Evolutionary conservation across 768 basidiomycete species (phyloP), one percentile per base, ranked within the genome.

Genomic region (Fistulinella prunicolor): DNA sequence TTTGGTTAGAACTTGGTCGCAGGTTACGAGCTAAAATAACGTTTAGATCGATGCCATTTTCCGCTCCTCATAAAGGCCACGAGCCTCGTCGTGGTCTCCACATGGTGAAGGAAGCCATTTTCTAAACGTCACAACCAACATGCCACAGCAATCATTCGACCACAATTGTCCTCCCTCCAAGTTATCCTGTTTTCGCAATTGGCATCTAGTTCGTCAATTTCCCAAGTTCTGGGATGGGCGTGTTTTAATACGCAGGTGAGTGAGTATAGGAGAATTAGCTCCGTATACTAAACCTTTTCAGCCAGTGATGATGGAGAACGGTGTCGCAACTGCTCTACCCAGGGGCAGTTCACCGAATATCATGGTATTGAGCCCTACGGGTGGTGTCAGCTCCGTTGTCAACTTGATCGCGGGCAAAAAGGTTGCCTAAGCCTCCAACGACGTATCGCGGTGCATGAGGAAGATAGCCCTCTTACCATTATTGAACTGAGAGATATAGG

Each of bases 351-450:
- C 13, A 10, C 59, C 57, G 9, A 62, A 61, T 19, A 23, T 67
- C 8, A 45, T 65, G 32, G 60, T 65, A 6, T 43, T 66, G 12
- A 64, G 63, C 26, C 60, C 57, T 20, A 49, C 37, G 17, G 62
- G 65, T 12, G 64, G 64, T 10, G 55, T 50, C 45, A 65, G 65
- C 38, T 62, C 63, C 32, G 49, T 65, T 39, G 58, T 65, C 62
- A 67, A 67, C 52, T 32, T 65, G 47, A 67, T 65, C 39, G 54
- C 57, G 24, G 56, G 60, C 42, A 44, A 49, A 22, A 43, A 49
- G 2, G 44, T 61, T 3, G 55, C 65, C 44, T 29, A 2, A 6
- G 59, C 59, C 9, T 64, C 62, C 1, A 53, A 54, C 12, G 53
- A 53, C 38, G 42, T 53, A 0, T 12, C 47, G 10, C 59, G 51